Evolutionary conservation across 2,329 filamentous ascomycete genomes (phyloP).

Genomic region (Hypoxylon sp.): DNA sequence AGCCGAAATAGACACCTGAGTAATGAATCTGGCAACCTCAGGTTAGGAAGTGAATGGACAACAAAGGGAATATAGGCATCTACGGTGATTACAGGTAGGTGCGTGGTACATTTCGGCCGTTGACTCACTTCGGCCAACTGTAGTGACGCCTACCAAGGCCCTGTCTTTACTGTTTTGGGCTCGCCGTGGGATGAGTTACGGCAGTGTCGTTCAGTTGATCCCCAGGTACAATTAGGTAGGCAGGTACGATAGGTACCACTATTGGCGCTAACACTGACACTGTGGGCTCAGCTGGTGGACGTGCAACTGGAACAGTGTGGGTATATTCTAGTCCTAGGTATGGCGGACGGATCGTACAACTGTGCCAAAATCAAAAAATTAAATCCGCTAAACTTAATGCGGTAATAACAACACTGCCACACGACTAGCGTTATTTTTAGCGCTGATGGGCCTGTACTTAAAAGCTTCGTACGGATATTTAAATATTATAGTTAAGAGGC

Average conservation of each 20-base stretch:
- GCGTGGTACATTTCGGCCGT: conserved; percentile 10
- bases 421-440: too few relatives aligned
- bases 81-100: background rate
- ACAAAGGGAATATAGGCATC: background rate
- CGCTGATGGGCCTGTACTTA: too few relatives aligned
- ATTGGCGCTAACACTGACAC: background rate
- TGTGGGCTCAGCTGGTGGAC: too few relatives aligned
- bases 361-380: too few relatives aligned
- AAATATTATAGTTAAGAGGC: too few relatives aligned
- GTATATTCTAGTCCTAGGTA: too few relatives aligned
- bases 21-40: background rate
- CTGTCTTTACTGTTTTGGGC: conserved; percentile 16
- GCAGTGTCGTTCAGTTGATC: conserved; percentile 1
- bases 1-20: background rate
- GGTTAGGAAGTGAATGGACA: background rate
- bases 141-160: conserved; percentile 5
- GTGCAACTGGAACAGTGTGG: too few relatives aligned
- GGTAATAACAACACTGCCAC: too few relatives aligned
- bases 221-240: background rate
- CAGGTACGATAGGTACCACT: background rate
- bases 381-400: too few relatives aligned
- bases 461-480: too few relatives aligned
- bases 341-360: too few relatives aligned
- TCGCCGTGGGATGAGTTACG: conserved; percentile 11
- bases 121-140: conserved; percentile 24